Evolutionary conservation across 257 asterid species (phyloP).

Genomic region (Solanum piurae): DNA sequence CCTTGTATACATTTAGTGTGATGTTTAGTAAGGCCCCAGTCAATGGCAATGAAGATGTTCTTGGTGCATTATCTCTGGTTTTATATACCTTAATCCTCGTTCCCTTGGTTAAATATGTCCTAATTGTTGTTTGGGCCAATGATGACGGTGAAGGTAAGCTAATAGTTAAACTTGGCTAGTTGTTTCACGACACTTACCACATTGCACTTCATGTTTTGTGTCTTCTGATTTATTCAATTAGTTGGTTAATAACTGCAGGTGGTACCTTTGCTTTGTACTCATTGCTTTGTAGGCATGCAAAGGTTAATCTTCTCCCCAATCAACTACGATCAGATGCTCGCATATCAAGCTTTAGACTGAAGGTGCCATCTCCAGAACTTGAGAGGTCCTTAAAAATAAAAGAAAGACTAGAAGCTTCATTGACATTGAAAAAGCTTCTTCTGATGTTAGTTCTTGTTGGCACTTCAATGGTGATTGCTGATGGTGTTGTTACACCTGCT

Average conservation of each 20-base stretch:
- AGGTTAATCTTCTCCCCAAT: conserved; percentile 91
- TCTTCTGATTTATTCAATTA: conserved; percentile 11
- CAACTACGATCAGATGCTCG: conserved; percentile 91
- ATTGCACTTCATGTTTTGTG: not conserved
- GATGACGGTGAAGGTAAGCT: conserved; percentile 97
- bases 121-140: conserved; percentile 95
- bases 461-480: conserved; percentile 99
- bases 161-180: not conserved
- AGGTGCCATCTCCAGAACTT: conserved; percentile 96
- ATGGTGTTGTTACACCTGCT: conserved; percentile 96
- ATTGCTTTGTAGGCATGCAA: conserved; percentile 95
- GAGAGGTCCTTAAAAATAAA: conserved; percentile 94
- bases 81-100: conserved; percentile 79
- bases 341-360: conserved; percentile 87
- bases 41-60: conserved; percentile 72
- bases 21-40: conserved; percentile 99
- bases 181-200: not conserved
- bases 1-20: conserved; percentile 92
- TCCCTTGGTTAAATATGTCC: conserved; percentile 81
- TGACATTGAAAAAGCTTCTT: conserved; percentile 75
- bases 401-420: conserved; percentile 86
- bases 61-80: conserved; percentile 90
- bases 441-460: conserved; percentile 94
- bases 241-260: conserved; percentile 52
- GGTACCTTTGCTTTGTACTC: conserved; percentile 99